A percentile compares a stretch with the other conserved stretches of the same genome.
Evolutionary conservation across 768 basidiomycete species (phyloP).

Genomic region (Boletellus ananiceps): DNA sequence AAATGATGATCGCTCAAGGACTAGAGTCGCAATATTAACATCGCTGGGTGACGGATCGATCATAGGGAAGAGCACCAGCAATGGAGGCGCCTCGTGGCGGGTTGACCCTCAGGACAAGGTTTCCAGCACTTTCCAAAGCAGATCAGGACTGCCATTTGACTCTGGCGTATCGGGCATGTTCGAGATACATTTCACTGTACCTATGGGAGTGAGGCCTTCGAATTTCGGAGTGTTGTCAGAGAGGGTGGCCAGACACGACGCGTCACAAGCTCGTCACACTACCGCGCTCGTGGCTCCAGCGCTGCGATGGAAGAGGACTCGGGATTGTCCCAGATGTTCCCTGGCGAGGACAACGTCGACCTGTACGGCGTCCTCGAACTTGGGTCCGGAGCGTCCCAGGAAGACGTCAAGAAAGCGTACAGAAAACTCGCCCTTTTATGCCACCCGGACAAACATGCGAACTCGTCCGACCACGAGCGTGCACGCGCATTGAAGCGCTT

Average conservation of each 20-base stretch:
- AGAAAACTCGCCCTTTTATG: constrained; percentile 72
- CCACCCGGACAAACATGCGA: constrained; percentile 89
- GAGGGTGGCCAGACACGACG: background rate
- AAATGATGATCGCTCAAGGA: background rate
- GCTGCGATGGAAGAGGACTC: constrained; percentile 67
- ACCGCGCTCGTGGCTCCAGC: too few species aligned
- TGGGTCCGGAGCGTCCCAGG: constrained; percentile 46
- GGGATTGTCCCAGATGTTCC: constrained; percentile 65
- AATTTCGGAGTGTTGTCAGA: constrained; percentile 16
- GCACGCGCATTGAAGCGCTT: constrained; percentile 73
- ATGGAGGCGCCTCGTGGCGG: constrained; percentile 2
- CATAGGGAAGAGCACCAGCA: background rate
- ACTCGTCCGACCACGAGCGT: constrained; percentile 53
- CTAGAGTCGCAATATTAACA: background rate
- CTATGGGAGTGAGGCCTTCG: background rate
- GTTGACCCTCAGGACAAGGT: too few species aligned
- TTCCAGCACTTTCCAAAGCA: constrained; percentile 20
- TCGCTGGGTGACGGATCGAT: background rate
- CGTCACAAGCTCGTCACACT: background rate
- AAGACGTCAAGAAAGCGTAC: constrained; percentile 82
- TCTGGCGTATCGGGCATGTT: constrained; percentile 4
- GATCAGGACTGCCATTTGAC: constrained; percentile 2
- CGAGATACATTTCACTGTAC: background rate
- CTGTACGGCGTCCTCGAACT: constrained; percentile 74
- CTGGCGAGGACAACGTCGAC: constrained; percentile 64